Percentiles rank a stretch among this genome's conserved stretches.
phyloP scores from a whole-genome alignment of 768 basidiomycete genomes.

The Obba rivulosa region DNA sequence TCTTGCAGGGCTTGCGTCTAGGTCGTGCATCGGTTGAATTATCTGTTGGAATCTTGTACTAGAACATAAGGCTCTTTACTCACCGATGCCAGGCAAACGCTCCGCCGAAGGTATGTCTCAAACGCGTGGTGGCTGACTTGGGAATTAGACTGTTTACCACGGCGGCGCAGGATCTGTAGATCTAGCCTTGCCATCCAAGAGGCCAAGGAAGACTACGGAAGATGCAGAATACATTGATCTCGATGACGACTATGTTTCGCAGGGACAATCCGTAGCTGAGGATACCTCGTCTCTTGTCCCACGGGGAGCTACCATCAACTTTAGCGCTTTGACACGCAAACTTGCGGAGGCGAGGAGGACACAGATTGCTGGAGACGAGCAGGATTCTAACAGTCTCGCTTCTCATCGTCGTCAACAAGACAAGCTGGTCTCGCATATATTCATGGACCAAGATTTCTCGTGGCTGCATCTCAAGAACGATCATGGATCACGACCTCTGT shows the following conservation, averaged over 20 bases:
- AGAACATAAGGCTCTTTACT: no score
- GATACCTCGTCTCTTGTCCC: slow-evolving; percentile 43
- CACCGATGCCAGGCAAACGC: slow-evolving; percentile 20
- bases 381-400: slow-evolving; percentile 50
- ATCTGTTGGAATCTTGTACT: neutral
- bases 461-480: slow-evolving; percentile 86
- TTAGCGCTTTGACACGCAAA: slow-evolving; percentile 78
- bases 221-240: slow-evolving; percentile 55
- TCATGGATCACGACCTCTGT: slow-evolving; percentile 87
- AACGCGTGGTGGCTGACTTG: neutral
- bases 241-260: slow-evolving; percentile 42
- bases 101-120: slow-evolving; percentile 23
- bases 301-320: slow-evolving; percentile 76
- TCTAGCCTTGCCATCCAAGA: slow-evolving; percentile 29
- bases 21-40: neutral
- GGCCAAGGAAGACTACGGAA: slow-evolving; percentile 39
- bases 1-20: neutral
- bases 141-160: neutral
- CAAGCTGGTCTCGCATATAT: slow-evolving; percentile 73
- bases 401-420: slow-evolving; percentile 71
- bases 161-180: slow-evolving; percentile 15
- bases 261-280: slow-evolving; percentile 21
- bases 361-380: slow-evolving; percentile 35
- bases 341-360: slow-evolving; percentile 53
- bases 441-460: slow-evolving; percentile 82